A percentile compares a stretch with the other conserved stretches of the same genome.
These are phyloP conservation scores for Kentomonas sorsogonicus DNA, from an alignment of 208 protist genomes.

Conservation along the genomic window DNA sequence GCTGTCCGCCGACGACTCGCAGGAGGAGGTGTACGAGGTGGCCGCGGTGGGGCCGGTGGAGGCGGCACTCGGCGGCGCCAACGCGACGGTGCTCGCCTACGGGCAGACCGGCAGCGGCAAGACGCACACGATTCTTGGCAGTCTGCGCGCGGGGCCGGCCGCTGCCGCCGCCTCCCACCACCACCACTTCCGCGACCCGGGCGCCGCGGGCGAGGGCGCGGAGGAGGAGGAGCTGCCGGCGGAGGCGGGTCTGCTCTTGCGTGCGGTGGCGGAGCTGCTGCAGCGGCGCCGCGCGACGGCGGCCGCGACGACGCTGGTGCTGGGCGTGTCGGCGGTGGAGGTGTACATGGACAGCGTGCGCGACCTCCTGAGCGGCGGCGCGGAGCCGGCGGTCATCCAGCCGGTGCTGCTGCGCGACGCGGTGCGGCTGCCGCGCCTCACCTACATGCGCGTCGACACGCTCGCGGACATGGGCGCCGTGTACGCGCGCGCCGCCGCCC, in stretches of 20 bases:
- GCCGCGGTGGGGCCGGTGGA: constrained; percentile 54
- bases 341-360: constrained; percentile 77
- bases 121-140: constrained; percentile 70
- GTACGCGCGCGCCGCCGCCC: constrained; percentile 37
- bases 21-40: constrained; percentile 79
- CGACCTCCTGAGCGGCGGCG: constrained; percentile 43
- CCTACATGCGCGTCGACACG: constrained; percentile 21
- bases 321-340: constrained; percentile 66
- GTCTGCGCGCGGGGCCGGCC: no score
- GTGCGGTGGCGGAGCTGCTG: constrained; percentile 62
- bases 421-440: constrained; percentile 38
- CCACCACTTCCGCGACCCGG: no score
- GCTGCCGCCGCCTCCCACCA: no score
- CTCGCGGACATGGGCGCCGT: constrained; percentile 35
- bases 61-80: constrained; percentile 45
- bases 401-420: constrained; percentile 35
- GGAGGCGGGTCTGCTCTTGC: constrained; percentile 66
- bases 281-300: constrained; percentile 19
- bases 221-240: constrained; percentile 26
- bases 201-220: constrained; percentile 9
- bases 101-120: constrained; percentile 89
- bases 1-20: constrained; percentile 46
- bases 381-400: constrained; percentile 15
- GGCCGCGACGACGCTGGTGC: constrained; percentile 23
- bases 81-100: constrained; percentile 64